Evolutionary conservation across 164 flowering plant genomes (phyloP).

Genomic region (Aristolochia contorta): DNA sequence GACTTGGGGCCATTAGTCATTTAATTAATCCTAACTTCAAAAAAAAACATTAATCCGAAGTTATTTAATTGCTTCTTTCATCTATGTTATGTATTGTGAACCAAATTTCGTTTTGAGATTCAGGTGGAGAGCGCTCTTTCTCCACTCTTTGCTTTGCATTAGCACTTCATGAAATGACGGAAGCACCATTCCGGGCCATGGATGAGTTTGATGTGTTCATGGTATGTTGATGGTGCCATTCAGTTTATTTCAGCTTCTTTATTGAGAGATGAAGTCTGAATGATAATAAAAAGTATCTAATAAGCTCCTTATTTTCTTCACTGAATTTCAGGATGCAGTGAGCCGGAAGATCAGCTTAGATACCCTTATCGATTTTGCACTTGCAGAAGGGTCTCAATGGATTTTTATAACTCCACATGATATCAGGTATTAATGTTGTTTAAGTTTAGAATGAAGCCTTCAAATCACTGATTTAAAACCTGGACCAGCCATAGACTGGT

Average conservation of each 20-base stretch:
- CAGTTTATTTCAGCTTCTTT: not conserved
- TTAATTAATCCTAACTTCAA: constrained; percentile 26
- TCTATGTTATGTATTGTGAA: too few relatives aligned
- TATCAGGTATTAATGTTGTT: constrained; percentile 48
- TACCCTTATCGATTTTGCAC: constrained; percentile 79
- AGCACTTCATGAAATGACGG: constrained; percentile 91
- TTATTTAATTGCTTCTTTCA: constrained; percentile 28
- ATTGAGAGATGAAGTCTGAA: not conserved
- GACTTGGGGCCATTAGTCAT: not conserved
- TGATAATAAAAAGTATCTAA: not conserved
- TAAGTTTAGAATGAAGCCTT: not conserved
- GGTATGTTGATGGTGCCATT: constrained; percentile 28
- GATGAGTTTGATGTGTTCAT: constrained; percentile 99
- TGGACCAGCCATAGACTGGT: not conserved
- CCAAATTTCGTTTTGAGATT: not conserved
- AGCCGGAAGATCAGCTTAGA: constrained; percentile 95
- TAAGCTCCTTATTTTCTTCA: not conserved
- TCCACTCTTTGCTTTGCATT: constrained; percentile 91
- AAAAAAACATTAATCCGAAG: constrained; percentile 26
- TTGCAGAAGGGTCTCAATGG: constrained; percentile 85
- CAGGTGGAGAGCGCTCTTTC: constrained; percentile 96
- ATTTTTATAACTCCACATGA: constrained; percentile 97
- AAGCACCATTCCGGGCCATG: constrained; percentile 96
- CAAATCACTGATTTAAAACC: not conserved
- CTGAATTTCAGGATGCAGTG: constrained; percentile 72